Percentiles rank a stretch among this genome's conserved stretches.
These are phyloP conservation scores for Geoglossum glabrum DNA, from an alignment of 495 filamentous ascomycete genomes.

Conservation along the genomic window DNA sequence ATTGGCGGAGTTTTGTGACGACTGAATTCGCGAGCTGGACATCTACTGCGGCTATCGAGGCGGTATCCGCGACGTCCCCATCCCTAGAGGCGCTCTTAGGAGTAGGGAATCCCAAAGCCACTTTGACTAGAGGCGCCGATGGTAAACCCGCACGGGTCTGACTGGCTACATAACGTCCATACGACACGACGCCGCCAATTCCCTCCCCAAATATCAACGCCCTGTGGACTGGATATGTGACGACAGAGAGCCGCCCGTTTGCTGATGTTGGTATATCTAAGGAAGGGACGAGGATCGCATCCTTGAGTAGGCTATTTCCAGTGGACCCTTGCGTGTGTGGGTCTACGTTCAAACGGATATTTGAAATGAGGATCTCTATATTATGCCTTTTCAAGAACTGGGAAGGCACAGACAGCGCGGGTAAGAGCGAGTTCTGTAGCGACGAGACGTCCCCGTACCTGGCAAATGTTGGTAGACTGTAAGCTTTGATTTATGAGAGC, in stretches of 20 bases:
- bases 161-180: conserved; percentile 24
- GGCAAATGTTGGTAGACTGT: conserved; percentile 2
- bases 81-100: conserved; percentile 13
- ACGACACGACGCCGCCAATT: conserved; percentile 29
- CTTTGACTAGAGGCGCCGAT: conserved; percentile 27
- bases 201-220: conserved; percentile 57
- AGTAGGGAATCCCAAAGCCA: conserved; percentile 31
- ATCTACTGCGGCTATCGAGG: conserved; percentile 22
- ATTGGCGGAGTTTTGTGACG: conserved; percentile 42
- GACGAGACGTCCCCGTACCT: conserved; percentile 26
- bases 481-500: background rate
- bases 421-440: conserved; percentile 20
- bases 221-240: conserved; percentile 74
- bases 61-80: conserved; percentile 3
- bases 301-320: conserved; percentile 20
- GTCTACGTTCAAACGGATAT: conserved; percentile 19
- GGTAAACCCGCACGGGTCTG: conserved; percentile 13
- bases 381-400: conserved; percentile 43
- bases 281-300: conserved; percentile 50
- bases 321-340: conserved; percentile 23
- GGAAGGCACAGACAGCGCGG: conserved; percentile 44
- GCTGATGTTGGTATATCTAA: conserved; percentile 44
- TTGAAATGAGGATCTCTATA: conserved; percentile 52
- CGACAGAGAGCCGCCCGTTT: conserved; percentile 35
- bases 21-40: conserved; percentile 34